Evolutionary conservation across 768 basidiomycete genomes (phyloP).

Genomic region (Rhizopogon vulgaris): DNA sequence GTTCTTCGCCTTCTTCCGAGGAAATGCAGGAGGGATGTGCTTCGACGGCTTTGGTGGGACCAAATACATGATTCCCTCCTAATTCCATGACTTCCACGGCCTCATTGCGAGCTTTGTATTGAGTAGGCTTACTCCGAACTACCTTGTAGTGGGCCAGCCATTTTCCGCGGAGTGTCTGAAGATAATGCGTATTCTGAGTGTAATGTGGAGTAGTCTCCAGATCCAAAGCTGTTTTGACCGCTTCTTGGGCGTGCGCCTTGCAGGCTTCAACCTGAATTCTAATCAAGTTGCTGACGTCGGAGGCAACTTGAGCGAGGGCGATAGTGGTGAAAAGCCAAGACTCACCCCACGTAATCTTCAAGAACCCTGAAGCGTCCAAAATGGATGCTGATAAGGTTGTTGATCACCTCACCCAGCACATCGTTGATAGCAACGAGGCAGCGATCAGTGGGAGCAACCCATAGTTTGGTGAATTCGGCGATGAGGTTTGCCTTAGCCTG

Average conservation of each 20-base stretch:
- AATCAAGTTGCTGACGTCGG: slow-evolving; percentile 21
- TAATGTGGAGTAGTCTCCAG: slow-evolving; percentile 34
- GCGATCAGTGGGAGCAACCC: slow-evolving; percentile 21
- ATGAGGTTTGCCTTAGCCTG: slow-evolving; percentile 27
- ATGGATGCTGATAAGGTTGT: slow-evolving; percentile 21
- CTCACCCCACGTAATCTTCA: slow-evolving; percentile 30
- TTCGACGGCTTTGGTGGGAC: too few relatives aligned
- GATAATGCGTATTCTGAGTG: slow-evolving; percentile 24
- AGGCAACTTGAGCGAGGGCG: slow-evolving; percentile 1
- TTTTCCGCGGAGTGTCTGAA: slow-evolving; percentile 3
- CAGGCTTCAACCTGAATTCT: slow-evolving; percentile 20
- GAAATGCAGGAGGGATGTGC: too few relatives aligned
- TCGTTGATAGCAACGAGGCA: slow-evolving; percentile 30
- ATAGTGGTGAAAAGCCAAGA: slow-evolving; percentile 2
- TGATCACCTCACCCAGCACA: slow-evolving; percentile 24
- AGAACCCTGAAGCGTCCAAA: slow-evolving; percentile 38
- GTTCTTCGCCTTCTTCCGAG: too few relatives aligned
- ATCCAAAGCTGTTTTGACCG: slow-evolving; percentile 29
- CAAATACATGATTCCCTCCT: too few relatives aligned
- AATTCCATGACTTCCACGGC: too few relatives aligned
- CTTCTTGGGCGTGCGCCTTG: slow-evolving; percentile 14
- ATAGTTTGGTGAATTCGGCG: slow-evolving; percentile 19
- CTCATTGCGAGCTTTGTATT: slow-evolving; percentile 1
- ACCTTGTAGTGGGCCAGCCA: slow-evolving; percentile 12
- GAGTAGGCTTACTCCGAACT: slow-evolving; percentile 1